phyloP scores from a whole-genome alignment of 192 early-diverging fungal genomes.

The Rhizophagus clarus region DNA sequence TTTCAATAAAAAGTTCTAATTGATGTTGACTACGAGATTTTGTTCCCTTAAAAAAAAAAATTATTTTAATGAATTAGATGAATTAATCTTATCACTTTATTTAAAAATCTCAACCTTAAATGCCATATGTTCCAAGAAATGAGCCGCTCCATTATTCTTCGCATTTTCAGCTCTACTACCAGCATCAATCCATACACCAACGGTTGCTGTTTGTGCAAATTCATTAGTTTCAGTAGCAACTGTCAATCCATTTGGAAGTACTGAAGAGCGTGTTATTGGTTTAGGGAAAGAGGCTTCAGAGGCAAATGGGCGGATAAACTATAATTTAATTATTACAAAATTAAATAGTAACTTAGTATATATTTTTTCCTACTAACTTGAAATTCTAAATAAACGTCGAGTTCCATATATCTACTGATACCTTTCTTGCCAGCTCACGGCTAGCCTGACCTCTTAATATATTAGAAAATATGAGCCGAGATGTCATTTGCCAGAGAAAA shows the following conservation, averaged over 20 bases:
- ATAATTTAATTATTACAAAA: not conserved
- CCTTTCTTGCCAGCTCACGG: constrained; percentile 23
- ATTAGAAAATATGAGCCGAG: constrained; percentile 21
- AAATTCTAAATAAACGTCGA: too few relatives aligned
- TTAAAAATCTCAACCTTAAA: constrained; percentile 70
- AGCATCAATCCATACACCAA: constrained; percentile 90
- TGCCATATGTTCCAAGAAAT: constrained; percentile 99
- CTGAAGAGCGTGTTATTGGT: constrained; percentile 65
- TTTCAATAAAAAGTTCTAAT: constrained; percentile 94
- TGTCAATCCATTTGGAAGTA: constrained; percentile 79
- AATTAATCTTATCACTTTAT: not conserved
- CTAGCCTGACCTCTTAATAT: constrained; percentile 4
- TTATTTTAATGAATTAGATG: not conserved
- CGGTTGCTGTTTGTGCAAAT: constrained; percentile 79
- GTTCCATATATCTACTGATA: not conserved
- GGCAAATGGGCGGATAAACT: constrained; percentile 57
- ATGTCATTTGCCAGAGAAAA: constrained; percentile 16
- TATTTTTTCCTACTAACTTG: not conserved
- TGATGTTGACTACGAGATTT: constrained; percentile 83
- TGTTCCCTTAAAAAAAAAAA: constrained; percentile 68
- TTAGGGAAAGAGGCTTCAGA: constrained; percentile 43
- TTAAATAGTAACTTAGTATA: not conserved
- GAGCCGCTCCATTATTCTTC: constrained; percentile 92
- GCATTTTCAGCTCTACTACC: constrained; percentile 81
- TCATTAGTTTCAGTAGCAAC: constrained; percentile 84